Conservation (phyloP, 2,329 filamentous ascomycete species). For the Pseudopyricularia cyperi region DNA sequence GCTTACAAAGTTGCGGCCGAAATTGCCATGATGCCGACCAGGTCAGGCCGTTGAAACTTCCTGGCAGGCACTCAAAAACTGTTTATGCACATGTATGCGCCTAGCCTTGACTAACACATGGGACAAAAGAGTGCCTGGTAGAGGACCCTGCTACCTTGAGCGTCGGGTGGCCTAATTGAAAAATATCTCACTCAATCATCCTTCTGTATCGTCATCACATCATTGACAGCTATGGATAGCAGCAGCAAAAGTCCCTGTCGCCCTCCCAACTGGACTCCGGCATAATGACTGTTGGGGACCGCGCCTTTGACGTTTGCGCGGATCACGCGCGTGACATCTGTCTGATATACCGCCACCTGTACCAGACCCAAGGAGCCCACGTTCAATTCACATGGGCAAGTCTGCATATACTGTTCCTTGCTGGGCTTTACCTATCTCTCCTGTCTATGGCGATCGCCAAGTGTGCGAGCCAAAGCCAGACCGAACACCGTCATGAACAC, state of each 20-base stretch:
- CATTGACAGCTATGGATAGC: too few relatives aligned
- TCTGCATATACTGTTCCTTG: constrained; percentile 21
- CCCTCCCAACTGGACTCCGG: too few relatives aligned
- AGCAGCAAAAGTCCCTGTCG: too few relatives aligned
- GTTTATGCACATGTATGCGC: too few relatives aligned
- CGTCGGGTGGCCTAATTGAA: too few relatives aligned
- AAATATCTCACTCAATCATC: not conserved
- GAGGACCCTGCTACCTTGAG: too few relatives aligned
- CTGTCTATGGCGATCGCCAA: constrained; percentile 14
- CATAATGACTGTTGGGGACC: constrained; percentile 1
- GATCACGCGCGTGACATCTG: constrained; percentile 16
- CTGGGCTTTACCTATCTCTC: constrained; percentile 20
- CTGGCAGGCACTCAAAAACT: too few relatives aligned
- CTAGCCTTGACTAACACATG: too few relatives aligned
- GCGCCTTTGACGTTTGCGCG: constrained; percentile 8
- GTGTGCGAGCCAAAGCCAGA: constrained; percentile 5
- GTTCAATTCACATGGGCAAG: constrained; percentile 20
- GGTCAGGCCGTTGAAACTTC: too few relatives aligned
- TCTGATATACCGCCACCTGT: constrained; percentile 18
- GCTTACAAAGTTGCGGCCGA: constrained; percentile 41
- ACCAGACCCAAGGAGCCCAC: constrained; percentile 11
- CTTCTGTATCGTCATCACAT: too few relatives aligned
- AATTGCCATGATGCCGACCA: constrained; percentile 20
- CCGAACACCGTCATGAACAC: constrained; percentile 14
- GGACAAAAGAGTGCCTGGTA: too few relatives aligned